These are phyloP conservation scores for Calonectria ilicicola DNA, from an alignment of 2,329 filamentous ascomycete species.

Conservation along the genomic window DNA sequence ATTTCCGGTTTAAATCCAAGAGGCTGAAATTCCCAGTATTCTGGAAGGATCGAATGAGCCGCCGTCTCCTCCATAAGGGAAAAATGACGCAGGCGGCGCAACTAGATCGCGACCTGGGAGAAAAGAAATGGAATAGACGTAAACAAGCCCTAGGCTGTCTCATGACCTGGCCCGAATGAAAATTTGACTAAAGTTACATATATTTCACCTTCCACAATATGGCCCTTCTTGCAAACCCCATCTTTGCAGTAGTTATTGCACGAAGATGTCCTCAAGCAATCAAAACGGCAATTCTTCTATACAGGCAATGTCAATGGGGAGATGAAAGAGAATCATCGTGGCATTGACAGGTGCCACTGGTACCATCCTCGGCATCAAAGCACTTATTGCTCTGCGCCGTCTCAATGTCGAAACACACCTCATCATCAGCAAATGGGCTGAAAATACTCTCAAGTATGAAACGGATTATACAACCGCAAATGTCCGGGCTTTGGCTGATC, in stretches of 20 bases:
- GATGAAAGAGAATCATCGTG: constrained; percentile 5
- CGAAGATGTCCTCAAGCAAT: neutral
- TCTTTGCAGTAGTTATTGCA: neutral
- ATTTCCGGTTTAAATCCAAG: neutral
- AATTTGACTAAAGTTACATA: neutral
- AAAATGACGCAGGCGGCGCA: neutral
- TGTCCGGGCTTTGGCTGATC: neutral
- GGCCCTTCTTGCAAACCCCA: neutral
- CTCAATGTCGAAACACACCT: constrained; percentile 16
- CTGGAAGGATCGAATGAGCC: neutral
- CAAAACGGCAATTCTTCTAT: neutral
- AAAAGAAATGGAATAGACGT: neutral
- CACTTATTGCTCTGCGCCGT: neutral
- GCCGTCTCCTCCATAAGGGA: neutral
- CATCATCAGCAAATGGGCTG: constrained; percentile 14
- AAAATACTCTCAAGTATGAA: constrained; percentile 8
- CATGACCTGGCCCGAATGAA: neutral
- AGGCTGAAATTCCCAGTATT: neutral
- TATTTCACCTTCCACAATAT: neutral
- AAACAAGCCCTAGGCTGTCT: neutral
- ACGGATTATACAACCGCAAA: neutral
- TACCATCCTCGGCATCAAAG: neutral
- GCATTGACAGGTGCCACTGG: constrained; percentile 16
- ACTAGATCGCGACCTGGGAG: neutral
- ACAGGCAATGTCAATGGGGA: neutral